A percentile compares a stretch with the other conserved stretches of the same genome.
phyloP scores from a whole-genome alignment of 164 flowering plant genomes.

The Vitis amurensis region DNA sequence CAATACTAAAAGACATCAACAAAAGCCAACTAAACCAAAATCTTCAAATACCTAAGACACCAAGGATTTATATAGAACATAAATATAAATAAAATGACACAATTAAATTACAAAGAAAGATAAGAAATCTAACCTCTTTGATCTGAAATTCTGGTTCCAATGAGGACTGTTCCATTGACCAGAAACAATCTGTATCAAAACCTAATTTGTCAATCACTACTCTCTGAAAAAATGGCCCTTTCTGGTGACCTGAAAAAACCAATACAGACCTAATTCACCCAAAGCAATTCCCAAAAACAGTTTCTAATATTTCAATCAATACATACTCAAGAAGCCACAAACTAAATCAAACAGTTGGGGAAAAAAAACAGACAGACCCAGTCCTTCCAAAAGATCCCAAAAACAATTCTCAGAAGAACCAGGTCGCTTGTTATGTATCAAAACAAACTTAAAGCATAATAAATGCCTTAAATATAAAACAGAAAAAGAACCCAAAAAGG shows the following conservation, averaged over 20 bases:
- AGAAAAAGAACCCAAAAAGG: background rate
- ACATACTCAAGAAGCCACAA: too few species aligned
- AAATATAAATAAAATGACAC: background rate
- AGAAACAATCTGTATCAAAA: background rate
- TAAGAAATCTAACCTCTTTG: slow-evolving; percentile 25
- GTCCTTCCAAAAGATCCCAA: background rate
- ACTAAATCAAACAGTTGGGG: too few species aligned
- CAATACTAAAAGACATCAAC: too few species aligned
- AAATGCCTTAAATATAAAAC: background rate
- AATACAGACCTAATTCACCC: background rate
- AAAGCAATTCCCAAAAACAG: background rate
- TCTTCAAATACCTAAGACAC: background rate
- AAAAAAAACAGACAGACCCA: too few species aligned
- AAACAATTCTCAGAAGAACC: background rate
- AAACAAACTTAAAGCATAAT: background rate
- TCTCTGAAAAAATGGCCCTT: slow-evolving; percentile 4
- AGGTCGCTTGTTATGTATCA: background rate
- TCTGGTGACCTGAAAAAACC: background rate
- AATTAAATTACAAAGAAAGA: background rate
- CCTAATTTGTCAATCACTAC: background rate
- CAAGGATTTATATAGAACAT: background rate
- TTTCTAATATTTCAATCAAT: background rate
- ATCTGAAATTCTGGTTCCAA: slow-evolving; percentile 7
- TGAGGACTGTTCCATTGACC: slow-evolving; percentile 24
- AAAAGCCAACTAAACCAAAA: too few species aligned